Base-by-base conservation (phyloP, 768 basidiomycete genomes). In the Tephrocybe sp. region DNA sequence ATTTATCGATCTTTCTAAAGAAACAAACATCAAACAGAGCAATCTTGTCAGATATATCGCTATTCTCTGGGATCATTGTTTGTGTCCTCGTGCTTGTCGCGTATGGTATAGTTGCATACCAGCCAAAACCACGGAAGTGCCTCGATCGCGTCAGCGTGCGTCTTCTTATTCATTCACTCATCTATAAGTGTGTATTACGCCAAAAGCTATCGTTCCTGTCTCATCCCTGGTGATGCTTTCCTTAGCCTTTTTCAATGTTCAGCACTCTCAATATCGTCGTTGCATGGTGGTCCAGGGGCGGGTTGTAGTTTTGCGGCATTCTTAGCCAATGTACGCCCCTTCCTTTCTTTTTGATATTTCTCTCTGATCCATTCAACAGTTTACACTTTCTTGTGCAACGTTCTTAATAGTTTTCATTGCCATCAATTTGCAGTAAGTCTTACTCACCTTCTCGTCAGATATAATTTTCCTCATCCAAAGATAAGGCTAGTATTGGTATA, bases 341-440 rank as follows among this genome's bases (percentile, higher is more conserved):
- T 21, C 5, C 18, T n/a, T 39, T 21, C 38, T 9, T 39, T 39
- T 5, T 30, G 28, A 30, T 30, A 5, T 20, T 6, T 17, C 28
- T 12, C 38, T 39, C 38, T 39, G 20, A 7, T 45, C 7, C 7
- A 21, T 30, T 30, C 28, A 30, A 30, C 11, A 30, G 10, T 7
- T 33, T 24, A 40, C 2, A 48, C 34, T 52, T 26, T 30, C 11
- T 11, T 64, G 63, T 7, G 57, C 62, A 4, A 62, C 62, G 12
- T 61, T 58, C 38, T 59, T 63, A 24, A 62, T 61, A 3, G 60
- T 57, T 11, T 59, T 58, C 45, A 65, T 66, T 18, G 65, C 63
- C 0, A 21, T 66, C 18, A 67, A 66, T 46, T 55, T 65, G 1
- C 56, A 62, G 65, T 65, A 26, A 4, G 60, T 43, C 11, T 15